phyloP scores from a whole-genome alignment of 768 basidiomycete genomes.

The Pholiota molesta region DNA sequence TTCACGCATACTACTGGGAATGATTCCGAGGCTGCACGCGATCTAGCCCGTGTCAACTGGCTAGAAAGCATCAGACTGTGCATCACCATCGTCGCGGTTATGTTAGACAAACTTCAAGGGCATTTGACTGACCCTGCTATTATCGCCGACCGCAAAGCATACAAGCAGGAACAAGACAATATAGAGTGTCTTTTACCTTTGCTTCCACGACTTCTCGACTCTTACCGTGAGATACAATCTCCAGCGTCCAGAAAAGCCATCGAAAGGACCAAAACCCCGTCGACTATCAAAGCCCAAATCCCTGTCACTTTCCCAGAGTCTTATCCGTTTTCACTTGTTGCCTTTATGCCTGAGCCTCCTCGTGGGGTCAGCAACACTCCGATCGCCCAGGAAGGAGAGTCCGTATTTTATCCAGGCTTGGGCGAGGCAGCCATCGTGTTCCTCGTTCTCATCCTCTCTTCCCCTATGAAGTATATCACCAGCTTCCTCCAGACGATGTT shows the following conservation, averaged over 20 bases:
- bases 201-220: conserved; percentile 86
- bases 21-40: conserved; percentile 68
- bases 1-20: conserved; percentile 61
- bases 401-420: conserved; percentile 70
- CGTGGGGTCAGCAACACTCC: conserved; percentile 44
- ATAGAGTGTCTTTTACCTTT: conserved; percentile 84
- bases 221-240: conserved; percentile 83
- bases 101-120: conserved; percentile 88
- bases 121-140: conserved; percentile 72
- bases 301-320: conserved; percentile 93
- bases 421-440: conserved; percentile 89
- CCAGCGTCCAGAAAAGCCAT: conserved; percentile 69
- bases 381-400: conserved; percentile 46
- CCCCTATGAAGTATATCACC: conserved; percentile 74
- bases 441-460: conserved; percentile 78
- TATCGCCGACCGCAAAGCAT: conserved; percentile 58
- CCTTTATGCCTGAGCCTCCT: conserved; percentile 61
- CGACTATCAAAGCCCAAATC: conserved; percentile 55
- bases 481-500: conserved; percentile 78
- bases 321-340: conserved; percentile 86
- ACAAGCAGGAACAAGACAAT: conserved; percentile 88
- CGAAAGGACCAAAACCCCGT: conserved; percentile 62
- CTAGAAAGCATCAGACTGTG: conserved; percentile 89
- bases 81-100: conserved; percentile 85
- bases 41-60: conserved; percentile 84